Evolutionary conservation across 495 filamentous ascomycete species (phyloP), one percentile per base, ranked within the genome.

Genomic region (Xylaria flabelliformis): DNA sequence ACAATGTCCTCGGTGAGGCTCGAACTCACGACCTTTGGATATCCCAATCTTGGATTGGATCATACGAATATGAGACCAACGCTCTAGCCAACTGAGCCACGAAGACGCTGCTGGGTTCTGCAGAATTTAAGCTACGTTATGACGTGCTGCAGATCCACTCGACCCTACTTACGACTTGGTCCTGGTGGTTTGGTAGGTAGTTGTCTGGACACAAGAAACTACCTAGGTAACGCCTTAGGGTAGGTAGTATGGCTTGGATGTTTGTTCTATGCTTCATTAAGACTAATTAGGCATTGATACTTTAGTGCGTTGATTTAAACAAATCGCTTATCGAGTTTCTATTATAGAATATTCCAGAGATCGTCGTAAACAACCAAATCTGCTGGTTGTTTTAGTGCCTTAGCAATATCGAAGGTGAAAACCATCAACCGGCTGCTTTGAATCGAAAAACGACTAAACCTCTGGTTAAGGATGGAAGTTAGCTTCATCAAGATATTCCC

Each of bases 11-110:
- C 69, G 69, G 69, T 71, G 69, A 71, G 69, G 69, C 69, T 71
- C 69, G 69, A 71, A 71, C 69, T 71, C 69, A 71, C 69, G 69
- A 71, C 69, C 69, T 71, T 71, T 71, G 69, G 69, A 71, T 71
- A 71, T 53, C 69, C 69, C 69, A 64, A 59, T 53, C 48, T 71
- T 12, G 21, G 62, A 66, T 50, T 64, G 69, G 51, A 55, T 71
- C 69, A 71, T 66, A 71, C 24, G 53, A 69, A 69, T 71, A 71
- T 71, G 69, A 71, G 69, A 71, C 69, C 69, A 71, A 71, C 69
- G 69, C 69, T 71, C 69, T 71, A 66, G 62, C 69, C 69, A 71
- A 71, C 69, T 71, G 69, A 71, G 69, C 69, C 69, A 71, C 69
- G 69, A 71, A 71, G 69, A 71, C 69, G 19, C 1, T 63, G 19